Evolutionary conservation across 2,329 filamentous ascomycete genomes (phyloP).

Genomic region (Tolypocladium amazonense): DNA sequence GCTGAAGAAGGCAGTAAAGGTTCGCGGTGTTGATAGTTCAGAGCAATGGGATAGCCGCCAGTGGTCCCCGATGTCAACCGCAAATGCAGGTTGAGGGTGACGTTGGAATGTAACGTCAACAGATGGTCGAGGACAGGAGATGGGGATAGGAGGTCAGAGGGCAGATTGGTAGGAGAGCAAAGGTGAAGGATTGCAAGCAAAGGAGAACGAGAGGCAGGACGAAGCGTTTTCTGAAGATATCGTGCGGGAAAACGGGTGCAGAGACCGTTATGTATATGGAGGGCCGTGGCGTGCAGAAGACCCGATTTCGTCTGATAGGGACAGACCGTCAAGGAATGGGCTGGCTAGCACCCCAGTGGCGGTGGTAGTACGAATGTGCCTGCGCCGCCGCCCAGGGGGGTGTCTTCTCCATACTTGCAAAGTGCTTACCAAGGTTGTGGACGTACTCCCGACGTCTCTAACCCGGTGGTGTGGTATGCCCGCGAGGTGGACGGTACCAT

Average conservation of each 20-base stretch:
- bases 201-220: not conserved
- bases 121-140: not conserved
- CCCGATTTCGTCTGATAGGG: constrained; percentile 2
- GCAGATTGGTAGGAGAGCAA: not conserved
- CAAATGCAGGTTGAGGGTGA: not conserved
- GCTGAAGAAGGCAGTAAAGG: not conserved
- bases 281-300: constrained; percentile 1
- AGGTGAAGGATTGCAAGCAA: not conserved
- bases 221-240: constrained; percentile 1
- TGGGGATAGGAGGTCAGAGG: not conserved
- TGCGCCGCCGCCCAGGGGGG: constrained; percentile 2
- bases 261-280: constrained; percentile 13
- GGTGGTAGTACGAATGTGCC: not conserved
- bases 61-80: not conserved
- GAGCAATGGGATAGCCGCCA: not conserved
- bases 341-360: not conserved
- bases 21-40: not conserved
- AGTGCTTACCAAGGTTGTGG: not conserved
- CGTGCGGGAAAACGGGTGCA: constrained; percentile 7
- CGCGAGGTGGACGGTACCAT: constrained; percentile 2
- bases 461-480: constrained; percentile 9
- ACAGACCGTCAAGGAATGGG: not conserved
- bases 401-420: constrained; percentile 3
- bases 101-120: not conserved
- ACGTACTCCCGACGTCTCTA: not conserved